Percentiles rank a stretch among this genome's conserved stretches.
Evolutionary conservation across 164 flowering plant genomes (phyloP).

Genomic region (Nymphaea colorata): DNA sequence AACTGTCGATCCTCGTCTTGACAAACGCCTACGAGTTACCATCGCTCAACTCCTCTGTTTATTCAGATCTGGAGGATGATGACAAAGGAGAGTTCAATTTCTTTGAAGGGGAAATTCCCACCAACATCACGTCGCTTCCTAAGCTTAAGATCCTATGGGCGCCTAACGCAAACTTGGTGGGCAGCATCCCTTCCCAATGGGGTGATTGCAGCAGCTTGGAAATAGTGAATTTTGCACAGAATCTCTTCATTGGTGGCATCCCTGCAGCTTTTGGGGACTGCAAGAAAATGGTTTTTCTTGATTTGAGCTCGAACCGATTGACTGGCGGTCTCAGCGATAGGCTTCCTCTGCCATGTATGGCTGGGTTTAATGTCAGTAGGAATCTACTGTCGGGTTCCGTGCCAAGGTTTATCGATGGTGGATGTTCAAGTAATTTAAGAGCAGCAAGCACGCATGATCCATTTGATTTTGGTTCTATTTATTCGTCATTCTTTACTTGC

Average conservation of each 20-base stretch:
- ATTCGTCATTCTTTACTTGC: constrained; percentile 30
- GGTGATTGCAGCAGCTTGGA: constrained; percentile 62
- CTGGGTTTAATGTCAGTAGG: constrained; percentile 56
- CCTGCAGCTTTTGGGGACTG: constrained; percentile 30
- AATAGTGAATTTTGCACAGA: constrained; percentile 63
- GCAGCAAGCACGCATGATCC: constrained; percentile 2
- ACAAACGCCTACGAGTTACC: constrained; percentile 45
- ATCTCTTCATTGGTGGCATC: constrained; percentile 43
- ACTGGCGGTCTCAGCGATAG: constrained; percentile 36
- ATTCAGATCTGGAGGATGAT: constrained; percentile 6
- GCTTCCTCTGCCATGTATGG: constrained; percentile 61
- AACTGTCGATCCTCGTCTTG: constrained; percentile 50
- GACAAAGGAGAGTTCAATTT: constrained; percentile 55
- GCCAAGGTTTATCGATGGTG: constrained; percentile 27
- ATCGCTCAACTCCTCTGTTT: neutral
- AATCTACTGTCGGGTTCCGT: constrained; percentile 54
- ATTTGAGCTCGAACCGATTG: constrained; percentile 52
- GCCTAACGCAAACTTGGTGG: constrained; percentile 57
- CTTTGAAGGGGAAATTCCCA: constrained; percentile 59
- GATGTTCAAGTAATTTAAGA: constrained; percentile 24
- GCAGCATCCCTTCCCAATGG: constrained; percentile 49
- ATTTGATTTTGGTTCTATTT: constrained; percentile 19
- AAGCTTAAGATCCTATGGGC: constrained; percentile 74
- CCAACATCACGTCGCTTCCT: constrained; percentile 40
- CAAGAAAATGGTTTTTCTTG: constrained; percentile 46